Conservation (phyloP, 306 rosid species). For the Quillaja saponaria region DNA sequence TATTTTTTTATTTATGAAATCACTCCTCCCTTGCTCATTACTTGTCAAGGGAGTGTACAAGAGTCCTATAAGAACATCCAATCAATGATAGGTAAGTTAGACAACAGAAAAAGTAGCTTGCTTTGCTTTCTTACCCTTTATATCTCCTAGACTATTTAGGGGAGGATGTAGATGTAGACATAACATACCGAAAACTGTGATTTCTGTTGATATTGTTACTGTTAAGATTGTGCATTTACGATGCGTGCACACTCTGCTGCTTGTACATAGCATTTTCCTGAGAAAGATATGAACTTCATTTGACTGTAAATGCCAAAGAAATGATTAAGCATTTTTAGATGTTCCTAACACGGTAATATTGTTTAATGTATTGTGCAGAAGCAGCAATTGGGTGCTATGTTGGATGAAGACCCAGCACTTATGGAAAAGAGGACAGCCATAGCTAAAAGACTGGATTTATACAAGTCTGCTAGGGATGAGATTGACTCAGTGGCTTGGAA, state of each 20-base stretch:
- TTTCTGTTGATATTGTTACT: neutral
- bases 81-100: no score
- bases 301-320: neutral
- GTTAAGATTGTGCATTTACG: neutral
- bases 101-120: no score
- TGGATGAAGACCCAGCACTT: conserved; percentile 94
- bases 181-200: no score
- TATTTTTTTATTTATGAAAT: no score
- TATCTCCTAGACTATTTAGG: no score
- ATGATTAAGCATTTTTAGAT: neutral
- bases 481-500: conserved; percentile 95
- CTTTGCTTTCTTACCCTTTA: no score
- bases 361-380: conserved; percentile 58
- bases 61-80: no score
- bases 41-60: no score
- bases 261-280: no score
- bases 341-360: conserved; percentile 1
- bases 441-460: conserved; percentile 88
- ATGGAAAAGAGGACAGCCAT: conserved; percentile 79
- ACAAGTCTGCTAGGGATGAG: conserved; percentile 97
- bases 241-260: no score
- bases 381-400: conserved; percentile 82
- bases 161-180: no score
- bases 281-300: neutral
- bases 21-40: no score